These are phyloP conservation scores for Pythium myriotylum DNA, from an alignment of 352 stramenopile species.

Conservation along the genomic window DNA sequence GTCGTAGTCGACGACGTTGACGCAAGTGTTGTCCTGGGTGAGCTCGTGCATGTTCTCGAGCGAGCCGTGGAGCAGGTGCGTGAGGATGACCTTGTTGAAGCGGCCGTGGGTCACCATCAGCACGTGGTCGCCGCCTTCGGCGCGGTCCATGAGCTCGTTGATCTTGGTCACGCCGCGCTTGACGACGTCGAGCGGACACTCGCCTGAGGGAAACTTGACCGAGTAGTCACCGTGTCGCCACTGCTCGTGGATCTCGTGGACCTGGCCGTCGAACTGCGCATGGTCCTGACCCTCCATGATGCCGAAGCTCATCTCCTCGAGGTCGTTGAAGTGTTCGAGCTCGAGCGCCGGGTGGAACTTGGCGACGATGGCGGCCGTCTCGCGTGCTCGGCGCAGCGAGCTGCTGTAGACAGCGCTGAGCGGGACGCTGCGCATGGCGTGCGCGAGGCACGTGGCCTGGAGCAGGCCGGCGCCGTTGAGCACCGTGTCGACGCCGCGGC, in stretches of 20 bases:
- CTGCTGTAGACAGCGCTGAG: conserved; percentile 74
- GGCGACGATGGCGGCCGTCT: conserved; percentile 58
- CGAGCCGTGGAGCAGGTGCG: conserved; percentile 62
- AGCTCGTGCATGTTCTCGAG: conserved; percentile 68
- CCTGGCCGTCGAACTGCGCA: conserved; percentile 48
- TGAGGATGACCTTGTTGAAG: conserved; percentile 86
- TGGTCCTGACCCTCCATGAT: conserved; percentile 68
- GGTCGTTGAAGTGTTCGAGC: conserved; percentile 59
- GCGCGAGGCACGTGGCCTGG: conserved; percentile 62
- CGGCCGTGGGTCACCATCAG: conserved; percentile 80
- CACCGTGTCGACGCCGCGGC: conserved; percentile 73
- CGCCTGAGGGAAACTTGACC: conserved; percentile 59
- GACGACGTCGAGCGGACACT: conserved; percentile 72
- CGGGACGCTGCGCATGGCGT: conserved; percentile 68
- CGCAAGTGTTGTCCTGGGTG: conserved; percentile 83
- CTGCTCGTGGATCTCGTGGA: conserved; percentile 61
- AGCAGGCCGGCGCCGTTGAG: conserved; percentile 62
- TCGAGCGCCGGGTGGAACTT: conserved; percentile 57
- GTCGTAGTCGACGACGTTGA: conserved; percentile 86
- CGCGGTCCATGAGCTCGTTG: conserved; percentile 47
- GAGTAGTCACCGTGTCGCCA: conserved; percentile 62
- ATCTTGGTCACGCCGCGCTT: conserved; percentile 65
- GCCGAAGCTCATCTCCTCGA: conserved; percentile 88
- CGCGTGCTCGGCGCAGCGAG: conserved; percentile 45
- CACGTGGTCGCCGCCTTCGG: conserved; percentile 54